Evolutionary conservation across 768 basidiomycete species (phyloP).

Genomic region (Lactifluus echinatus): DNA sequence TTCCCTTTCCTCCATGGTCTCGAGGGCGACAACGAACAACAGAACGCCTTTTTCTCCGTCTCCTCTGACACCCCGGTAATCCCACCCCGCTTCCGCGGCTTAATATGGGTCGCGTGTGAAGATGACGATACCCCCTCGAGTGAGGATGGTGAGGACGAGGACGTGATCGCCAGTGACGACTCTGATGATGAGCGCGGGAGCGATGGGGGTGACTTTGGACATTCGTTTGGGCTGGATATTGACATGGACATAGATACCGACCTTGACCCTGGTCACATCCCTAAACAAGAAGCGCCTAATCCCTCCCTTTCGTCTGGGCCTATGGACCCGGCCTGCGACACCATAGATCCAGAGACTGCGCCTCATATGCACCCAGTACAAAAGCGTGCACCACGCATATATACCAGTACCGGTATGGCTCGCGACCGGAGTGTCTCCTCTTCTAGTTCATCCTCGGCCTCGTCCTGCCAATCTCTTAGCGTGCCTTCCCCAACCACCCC

Average conservation of each 20-base stretch:
- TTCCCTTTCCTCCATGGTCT: slow-evolving; percentile 89
- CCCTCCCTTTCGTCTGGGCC: slow-evolving; percentile 1
- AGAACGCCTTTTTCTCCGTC: slow-evolving; percentile 71
- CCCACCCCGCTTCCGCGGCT: slow-evolving; percentile 43
- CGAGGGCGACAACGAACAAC: slow-evolving; percentile 70
- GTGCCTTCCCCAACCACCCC: slow-evolving; percentile 17
- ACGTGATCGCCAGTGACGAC: slow-evolving; percentile 26
- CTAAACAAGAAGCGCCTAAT: neutral
- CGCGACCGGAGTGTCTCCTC: slow-evolving; percentile 30
- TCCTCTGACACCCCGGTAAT: slow-evolving; percentile 25
- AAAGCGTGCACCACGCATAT: slow-evolving; percentile 21
- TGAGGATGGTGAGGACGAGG: slow-evolving; percentile 26
- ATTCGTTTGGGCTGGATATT: slow-evolving; percentile 26
- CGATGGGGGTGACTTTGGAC: slow-evolving; percentile 21
- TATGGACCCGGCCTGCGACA: neutral
- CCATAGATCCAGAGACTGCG: slow-evolving; percentile 18
- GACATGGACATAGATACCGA: slow-evolving; percentile 29
- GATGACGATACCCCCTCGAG: slow-evolving; percentile 40
- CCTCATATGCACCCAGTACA: slow-evolving; percentile 45
- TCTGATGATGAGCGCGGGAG: slow-evolving; percentile 19
- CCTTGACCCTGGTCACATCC: slow-evolving; percentile 16
- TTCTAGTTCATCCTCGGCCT: slow-evolving; percentile 25
- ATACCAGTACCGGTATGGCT: slow-evolving; percentile 16
- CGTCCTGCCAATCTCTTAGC: slow-evolving; percentile 21
- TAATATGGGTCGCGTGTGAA: slow-evolving; percentile 76